Base-by-base conservation (phyloP, 441 rosid species). In the Aleurites moluccanus region DNA sequence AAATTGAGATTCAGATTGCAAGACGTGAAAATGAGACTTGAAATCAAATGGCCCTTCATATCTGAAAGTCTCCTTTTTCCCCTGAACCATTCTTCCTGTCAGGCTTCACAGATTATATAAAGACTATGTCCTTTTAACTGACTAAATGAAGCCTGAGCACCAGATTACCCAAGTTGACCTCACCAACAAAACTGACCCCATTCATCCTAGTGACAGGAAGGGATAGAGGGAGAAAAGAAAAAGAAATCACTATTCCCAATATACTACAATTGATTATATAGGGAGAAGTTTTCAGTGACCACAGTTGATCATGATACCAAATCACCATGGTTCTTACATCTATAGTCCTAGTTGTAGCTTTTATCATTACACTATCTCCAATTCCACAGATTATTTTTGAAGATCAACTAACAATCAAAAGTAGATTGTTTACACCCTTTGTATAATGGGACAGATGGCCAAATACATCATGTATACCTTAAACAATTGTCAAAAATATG, bases 401-500 rank as follows among this genome's bases (percentile, higher is more conserved):
- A 73, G 27, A 49, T 2, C 2, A 45, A 45, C 23, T 3, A 10
- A 15, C 67, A 60, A 9, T 10, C n/a, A 44, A 62, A 45, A 63
- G 25, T 61, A 28, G 59, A 64, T 18, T 3, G 18, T 21, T 4
- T 0, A 16, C 63, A 64, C 35, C 30, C 50, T n/a, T 64, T 21
- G 3, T 14, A 49, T 13, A 20, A 27, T 40, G 3, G 27, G 25
- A 57, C 13, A 33, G 42, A 27, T 52, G 15, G 21, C 49, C 53
- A 57, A 56, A 11, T 38, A 14, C 25, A 53, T 25, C 20, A 16
- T 30, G 40, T 53, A 20, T 11, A 81, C 16, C 66, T 50, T 53
- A 25, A 76, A 71, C 5, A 13, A 15, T 45, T 0, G 61, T 21
- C n/a, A 66, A 69, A 10, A 67, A 75, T 44, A 74, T 65, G 56